These are phyloP conservation scores for Lantana camara DNA, from an alignment of 257 asterid genomes.

Conservation along the genomic window DNA sequence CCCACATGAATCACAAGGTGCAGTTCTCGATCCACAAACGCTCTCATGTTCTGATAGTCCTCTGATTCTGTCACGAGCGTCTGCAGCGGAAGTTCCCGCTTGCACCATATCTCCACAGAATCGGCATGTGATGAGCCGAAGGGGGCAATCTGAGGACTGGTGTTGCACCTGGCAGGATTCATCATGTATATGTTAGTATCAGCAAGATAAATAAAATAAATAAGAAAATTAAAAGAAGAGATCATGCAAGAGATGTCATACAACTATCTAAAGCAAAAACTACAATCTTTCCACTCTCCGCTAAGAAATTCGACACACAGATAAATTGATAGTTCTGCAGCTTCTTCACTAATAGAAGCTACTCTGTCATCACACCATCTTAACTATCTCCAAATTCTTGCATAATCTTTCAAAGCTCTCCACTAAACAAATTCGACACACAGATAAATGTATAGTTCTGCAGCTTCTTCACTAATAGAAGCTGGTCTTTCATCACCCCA, in stretches of 20 bases:
- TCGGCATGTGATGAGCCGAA: slow-evolving; percentile 79
- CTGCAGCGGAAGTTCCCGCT: slow-evolving; percentile 80
- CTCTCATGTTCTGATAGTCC: slow-evolving; percentile 94
- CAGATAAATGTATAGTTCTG: too few species aligned
- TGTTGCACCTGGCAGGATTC: slow-evolving; percentile 70
- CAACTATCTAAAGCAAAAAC: neutral
- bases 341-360: neutral
- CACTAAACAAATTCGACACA: too few species aligned
- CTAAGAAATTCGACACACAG: neutral
- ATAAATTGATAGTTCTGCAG: neutral
- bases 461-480: too few species aligned
- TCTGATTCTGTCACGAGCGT: slow-evolving; percentile 79
- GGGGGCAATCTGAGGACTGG: slow-evolving; percentile 71
- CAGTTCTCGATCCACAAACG: slow-evolving; percentile 88
- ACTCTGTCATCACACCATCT: neutral
- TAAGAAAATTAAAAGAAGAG: too few species aligned
- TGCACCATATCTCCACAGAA: slow-evolving; percentile 99
- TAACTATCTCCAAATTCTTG: neutral
- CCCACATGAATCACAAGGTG: slow-evolving; percentile 96
- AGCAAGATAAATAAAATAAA: neutral
- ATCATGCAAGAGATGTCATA: too few species aligned
- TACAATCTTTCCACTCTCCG: slow-evolving; percentile 1
- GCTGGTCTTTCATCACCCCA: too few species aligned
- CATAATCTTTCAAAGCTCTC: too few species aligned
- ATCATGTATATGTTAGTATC: neutral